phyloP scores from a whole-genome alignment of 352 stramenopile genomes.

The Globisporangium cystogenes region DNA sequence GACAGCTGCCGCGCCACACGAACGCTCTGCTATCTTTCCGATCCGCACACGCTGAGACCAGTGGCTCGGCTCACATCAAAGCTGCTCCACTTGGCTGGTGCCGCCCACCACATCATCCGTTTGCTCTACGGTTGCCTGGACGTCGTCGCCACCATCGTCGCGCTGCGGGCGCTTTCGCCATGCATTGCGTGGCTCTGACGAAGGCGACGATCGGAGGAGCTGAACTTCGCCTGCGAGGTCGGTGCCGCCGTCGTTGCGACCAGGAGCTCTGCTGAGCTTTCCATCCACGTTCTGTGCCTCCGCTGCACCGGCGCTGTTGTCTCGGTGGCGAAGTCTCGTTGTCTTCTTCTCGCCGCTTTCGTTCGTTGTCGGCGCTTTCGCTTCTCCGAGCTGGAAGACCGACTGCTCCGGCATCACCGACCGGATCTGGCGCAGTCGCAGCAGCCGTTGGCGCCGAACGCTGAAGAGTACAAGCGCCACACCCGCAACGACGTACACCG shows the following conservation, averaged over 20 bases:
- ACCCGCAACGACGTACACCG: constrained; percentile 19
- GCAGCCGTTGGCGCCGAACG: constrained; percentile 9
- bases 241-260: not conserved
- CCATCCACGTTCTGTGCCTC: not conserved
- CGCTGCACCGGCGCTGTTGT: not conserved
- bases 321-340: not conserved
- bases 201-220: too few species aligned
- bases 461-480: constrained; percentile 9
- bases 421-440: constrained; percentile 15
- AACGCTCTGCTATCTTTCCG: too few species aligned
- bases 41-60: too few species aligned
- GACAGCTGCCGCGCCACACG: too few species aligned
- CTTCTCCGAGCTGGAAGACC: not conserved
- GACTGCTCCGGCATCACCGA: constrained; percentile 17
- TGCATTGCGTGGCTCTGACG: too few species aligned
- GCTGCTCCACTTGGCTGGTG: not conserved
- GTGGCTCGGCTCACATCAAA: too few species aligned
- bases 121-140: not conserved
- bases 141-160: too few species aligned
- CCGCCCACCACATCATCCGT: not conserved
- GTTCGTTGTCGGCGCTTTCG: not conserved
- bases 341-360: not conserved
- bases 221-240: not conserved
- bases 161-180: not conserved
- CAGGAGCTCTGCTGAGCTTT: not conserved